A percentile compares a stretch with the other conserved stretches of the same genome.
These are phyloP conservation scores for Bonnemaisonia californica DNA, from an alignment of 31 red algal species.

Conservation along the genomic window DNA sequence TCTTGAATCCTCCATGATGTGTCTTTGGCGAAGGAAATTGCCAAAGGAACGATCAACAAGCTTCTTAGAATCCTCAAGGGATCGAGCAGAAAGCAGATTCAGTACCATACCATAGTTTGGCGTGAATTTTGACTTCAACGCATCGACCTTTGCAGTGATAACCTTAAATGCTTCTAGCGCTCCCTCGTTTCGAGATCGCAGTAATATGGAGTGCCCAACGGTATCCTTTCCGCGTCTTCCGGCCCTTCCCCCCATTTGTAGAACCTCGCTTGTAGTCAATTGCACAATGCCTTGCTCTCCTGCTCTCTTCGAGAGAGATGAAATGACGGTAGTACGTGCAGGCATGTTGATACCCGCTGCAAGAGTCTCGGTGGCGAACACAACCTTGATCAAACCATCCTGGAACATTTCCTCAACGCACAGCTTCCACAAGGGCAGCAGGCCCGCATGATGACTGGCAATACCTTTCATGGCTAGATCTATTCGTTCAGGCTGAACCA, in stretches of 20 bases:
- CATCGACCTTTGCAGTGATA: slow-evolving; percentile 64
- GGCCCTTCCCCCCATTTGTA: slow-evolving; percentile 98
- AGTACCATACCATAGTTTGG: slow-evolving; percentile 93
- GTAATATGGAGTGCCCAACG: slow-evolving; percentile 80
- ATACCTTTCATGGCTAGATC: slow-evolving; percentile 78
- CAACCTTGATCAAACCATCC: slow-evolving; percentile 92
- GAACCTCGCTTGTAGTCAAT: slow-evolving; percentile 77
- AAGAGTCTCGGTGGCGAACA: slow-evolving; percentile 98
- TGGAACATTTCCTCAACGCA: slow-evolving; percentile 93
- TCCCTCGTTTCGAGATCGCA: slow-evolving; percentile 74
- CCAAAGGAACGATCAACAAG: slow-evolving; percentile 92
- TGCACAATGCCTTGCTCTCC: slow-evolving; percentile 69
- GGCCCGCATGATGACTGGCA: slow-evolving; percentile 94
- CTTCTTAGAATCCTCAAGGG: slow-evolving; percentile 64
- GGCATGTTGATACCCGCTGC: slow-evolving; percentile 99
- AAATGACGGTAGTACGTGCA: slow-evolving; percentile 91
- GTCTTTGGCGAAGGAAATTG: slow-evolving; percentile 65
- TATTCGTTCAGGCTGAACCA: slow-evolving; percentile 69
- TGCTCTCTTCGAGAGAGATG: slow-evolving; percentile 82
- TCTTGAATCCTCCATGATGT: slow-evolving; percentile 2
- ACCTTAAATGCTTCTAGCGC: slow-evolving; percentile 79
- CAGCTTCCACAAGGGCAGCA: slow-evolving; percentile 92
- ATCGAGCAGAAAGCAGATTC: slow-evolving; percentile 70
- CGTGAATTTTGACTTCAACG: slow-evolving; percentile 85
- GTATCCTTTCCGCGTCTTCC: slow-evolving; percentile 94